These are phyloP conservation scores for Suillus variegatus DNA, from an alignment of 768 basidiomycete species.

Conservation along the genomic window DNA sequence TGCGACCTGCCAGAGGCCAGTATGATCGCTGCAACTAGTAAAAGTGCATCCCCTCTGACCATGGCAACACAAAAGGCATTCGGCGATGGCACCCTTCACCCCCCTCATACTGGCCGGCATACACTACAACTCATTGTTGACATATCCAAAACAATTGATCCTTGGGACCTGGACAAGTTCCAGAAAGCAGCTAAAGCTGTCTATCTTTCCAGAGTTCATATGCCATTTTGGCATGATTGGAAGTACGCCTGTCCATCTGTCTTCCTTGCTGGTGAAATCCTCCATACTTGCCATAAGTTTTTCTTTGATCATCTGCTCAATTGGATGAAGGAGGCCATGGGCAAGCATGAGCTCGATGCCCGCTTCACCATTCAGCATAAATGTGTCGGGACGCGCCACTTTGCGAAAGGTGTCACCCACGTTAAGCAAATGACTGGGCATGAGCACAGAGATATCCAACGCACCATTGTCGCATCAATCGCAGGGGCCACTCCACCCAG, in stretches of 20 bases:
- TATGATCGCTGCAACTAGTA: constrained; percentile 4
- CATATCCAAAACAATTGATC: constrained; percentile 11
- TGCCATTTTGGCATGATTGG: constrained; percentile 29
- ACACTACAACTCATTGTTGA: constrained; percentile 1
- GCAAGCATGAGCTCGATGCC: constrained; percentile 34
- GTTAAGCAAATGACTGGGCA: constrained; percentile 43
- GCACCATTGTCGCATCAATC: constrained; percentile 35
- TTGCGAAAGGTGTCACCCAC: constrained; percentile 37
- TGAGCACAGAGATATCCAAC: constrained; percentile 39
- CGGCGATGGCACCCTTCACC: constrained; percentile 5
- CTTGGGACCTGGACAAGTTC: constrained; percentile 28
- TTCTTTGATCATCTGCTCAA: constrained; percentile 35
- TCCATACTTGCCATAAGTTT: constrained; percentile 33
- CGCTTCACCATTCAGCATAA: constrained; percentile 37
- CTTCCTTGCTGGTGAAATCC: constrained; percentile 37
- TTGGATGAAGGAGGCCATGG: constrained; percentile 38
- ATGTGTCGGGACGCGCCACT: constrained; percentile 36
- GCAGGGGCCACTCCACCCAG: constrained; percentile 29
- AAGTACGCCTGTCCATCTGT: constrained; percentile 30
- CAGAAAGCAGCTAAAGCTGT: constrained; percentile 18
- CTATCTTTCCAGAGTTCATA: constrained; percentile 9
- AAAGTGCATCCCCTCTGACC: constrained; percentile 12
- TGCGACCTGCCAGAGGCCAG: constrained; percentile 2
- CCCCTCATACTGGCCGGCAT: background rate
- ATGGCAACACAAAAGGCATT: constrained; percentile 5